Evolutionary conservation across 805 yeast genomes (phyloP).

Genomic region (Spathaspora girioi): DNA sequence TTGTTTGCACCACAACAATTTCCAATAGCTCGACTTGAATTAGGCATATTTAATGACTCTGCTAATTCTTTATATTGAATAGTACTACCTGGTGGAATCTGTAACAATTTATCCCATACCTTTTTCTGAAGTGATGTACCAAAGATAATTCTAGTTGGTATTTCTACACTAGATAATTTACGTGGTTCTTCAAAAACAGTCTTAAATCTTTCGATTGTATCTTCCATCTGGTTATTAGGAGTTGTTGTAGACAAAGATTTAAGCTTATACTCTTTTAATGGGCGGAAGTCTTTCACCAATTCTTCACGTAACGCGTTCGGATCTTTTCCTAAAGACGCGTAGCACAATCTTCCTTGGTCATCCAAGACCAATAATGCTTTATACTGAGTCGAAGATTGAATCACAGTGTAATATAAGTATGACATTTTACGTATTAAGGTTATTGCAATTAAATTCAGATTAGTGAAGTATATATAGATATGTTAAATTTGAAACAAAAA

Average conservation of each 20-base stretch:
- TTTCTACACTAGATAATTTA: neutral
- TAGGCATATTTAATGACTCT: constrained; percentile 20
- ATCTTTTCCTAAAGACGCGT: constrained; percentile 17
- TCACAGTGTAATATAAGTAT: constrained; percentile 11
- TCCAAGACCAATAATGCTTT: constrained; percentile 15
- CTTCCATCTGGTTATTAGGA: neutral
- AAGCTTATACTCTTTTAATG: constrained; percentile 5
- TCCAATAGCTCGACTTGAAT: constrained; percentile 36
- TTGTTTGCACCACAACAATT: constrained; percentile 38
- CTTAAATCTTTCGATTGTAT: constrained; percentile 9
- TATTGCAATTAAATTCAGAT: too few relatives aligned
- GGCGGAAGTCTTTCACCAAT: constrained; percentile 12
- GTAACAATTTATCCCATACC: constrained; percentile 33
- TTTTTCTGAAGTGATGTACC: constrained; percentile 37
- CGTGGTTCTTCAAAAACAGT: constrained; percentile 11
- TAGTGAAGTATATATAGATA: neutral
- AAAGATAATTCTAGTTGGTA: constrained; percentile 16
- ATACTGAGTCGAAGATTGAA: constrained; percentile 4
- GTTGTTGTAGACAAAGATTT: constrained; percentile 6
- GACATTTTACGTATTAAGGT: neutral
- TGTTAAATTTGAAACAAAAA: neutral
- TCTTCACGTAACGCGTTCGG: constrained; percentile 3
- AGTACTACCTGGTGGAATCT: constrained; percentile 24
- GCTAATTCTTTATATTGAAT: constrained; percentile 33
- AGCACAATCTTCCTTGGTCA: constrained; percentile 13